Percentiles rank a stretch among this genome's conserved stretches.
phyloP scores from a whole-genome alignment of 495 filamentous ascomycete genomes.

The Xylaria acuta region DNA sequence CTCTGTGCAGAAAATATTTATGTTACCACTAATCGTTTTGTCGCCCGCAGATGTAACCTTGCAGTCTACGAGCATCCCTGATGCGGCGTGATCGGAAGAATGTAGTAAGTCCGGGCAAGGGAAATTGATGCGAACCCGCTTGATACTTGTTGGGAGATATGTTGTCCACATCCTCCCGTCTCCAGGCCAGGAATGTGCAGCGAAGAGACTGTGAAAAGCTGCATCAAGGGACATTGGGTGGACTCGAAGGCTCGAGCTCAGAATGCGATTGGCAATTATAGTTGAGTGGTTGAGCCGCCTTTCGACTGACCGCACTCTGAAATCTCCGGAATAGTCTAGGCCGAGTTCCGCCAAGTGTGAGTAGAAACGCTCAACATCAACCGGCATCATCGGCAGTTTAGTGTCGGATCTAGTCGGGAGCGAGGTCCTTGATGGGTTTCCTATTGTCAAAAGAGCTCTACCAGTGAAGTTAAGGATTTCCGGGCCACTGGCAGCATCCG shows the following conservation, averaged over 20 bases:
- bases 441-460: background rate
- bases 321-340: background rate
- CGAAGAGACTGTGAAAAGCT: slow-evolving; percentile 31
- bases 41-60: too few species aligned
- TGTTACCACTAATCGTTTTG: too few species aligned
- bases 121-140: slow-evolving; percentile 4
- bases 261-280: too few species aligned
- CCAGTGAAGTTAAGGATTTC: background rate
- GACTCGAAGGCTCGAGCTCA: background rate
- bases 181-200: slow-evolving; percentile 24
- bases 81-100: too few species aligned
- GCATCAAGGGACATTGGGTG: slow-evolving; percentile 37
- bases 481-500: background rate
- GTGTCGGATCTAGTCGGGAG: too few species aligned
- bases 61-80: too few species aligned
- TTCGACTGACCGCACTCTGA: background rate
- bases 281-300: background rate
- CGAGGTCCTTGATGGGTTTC: too few species aligned
- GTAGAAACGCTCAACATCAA: background rate
- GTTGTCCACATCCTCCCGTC: slow-evolving; percentile 23
- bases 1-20: too few species aligned
- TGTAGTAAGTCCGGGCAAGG: too few species aligned
- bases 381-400: too few species aligned
- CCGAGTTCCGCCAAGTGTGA: background rate
- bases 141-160: slow-evolving; percentile 32